These are phyloP conservation scores for Salix dunnii DNA, from an alignment of 345 rosid genomes.

Conservation along the genomic window DNA sequence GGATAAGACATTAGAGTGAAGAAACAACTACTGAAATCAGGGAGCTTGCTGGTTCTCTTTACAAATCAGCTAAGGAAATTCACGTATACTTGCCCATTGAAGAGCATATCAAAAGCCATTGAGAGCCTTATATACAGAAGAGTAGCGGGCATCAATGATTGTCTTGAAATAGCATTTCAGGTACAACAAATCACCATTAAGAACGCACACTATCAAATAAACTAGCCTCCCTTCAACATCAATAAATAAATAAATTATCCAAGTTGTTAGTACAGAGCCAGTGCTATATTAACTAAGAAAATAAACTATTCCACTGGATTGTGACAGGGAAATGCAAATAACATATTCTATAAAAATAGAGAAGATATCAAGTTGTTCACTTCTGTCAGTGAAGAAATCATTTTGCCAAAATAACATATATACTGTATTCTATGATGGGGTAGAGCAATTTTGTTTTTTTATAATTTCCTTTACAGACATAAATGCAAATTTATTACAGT, in stretches of 20 bases:
- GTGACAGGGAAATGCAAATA: neutral
- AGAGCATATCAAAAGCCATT: neutral
- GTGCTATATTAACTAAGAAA: neutral
- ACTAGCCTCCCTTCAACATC: neutral
- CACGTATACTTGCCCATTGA: neutral
- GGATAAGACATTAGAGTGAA: neutral
- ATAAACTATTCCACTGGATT: neutral
- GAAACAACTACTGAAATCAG: neutral
- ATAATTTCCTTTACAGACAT: neutral
- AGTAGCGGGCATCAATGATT: neutral
- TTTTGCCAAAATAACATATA: neutral
- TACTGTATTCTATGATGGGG: neutral
- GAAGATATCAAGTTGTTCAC: neutral
- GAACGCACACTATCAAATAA: neutral
- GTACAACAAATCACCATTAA: neutral
- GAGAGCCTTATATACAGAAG: neutral
- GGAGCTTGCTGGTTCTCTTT: neutral
- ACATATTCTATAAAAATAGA: neutral
- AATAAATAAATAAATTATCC: neutral
- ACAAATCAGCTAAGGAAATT: neutral
- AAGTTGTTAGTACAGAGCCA: neutral
- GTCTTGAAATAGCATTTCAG: neutral
- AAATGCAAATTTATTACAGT: neutral
- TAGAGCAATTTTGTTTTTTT: neutral
- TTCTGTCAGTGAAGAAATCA: neutral